Conservation (phyloP, 73 alveolate species). For the Symbiodinium natans region DNA sequence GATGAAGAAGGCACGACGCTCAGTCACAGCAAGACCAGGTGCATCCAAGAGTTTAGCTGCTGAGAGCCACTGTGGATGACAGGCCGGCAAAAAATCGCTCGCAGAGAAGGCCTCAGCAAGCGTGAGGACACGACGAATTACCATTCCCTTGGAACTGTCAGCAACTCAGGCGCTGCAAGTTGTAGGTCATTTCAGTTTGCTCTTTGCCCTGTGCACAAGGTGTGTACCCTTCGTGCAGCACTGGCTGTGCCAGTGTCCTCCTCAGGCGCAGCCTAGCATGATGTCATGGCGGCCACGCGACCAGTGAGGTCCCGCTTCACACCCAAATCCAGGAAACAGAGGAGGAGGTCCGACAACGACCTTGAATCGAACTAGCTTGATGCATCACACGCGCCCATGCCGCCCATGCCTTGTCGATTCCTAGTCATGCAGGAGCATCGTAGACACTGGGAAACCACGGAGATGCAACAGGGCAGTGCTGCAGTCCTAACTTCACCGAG, state of each 20-base stretch:
- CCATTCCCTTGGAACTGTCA: conserved; percentile 50
- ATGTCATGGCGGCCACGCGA: not conserved
- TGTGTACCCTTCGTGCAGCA: conserved; percentile 63
- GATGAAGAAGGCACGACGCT: conserved; percentile 50
- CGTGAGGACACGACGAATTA: conserved; percentile 72
- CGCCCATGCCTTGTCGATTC: not conserved
- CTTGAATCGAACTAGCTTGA: too few species aligned
- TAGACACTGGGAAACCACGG: conserved; percentile 51
- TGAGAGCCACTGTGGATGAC: not conserved
- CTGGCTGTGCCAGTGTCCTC: conserved; percentile 40
- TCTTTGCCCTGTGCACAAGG: conserved; percentile 7
- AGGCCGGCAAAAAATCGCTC: conserved; percentile 68
- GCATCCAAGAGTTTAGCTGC: not conserved
- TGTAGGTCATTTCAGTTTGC: too few species aligned
- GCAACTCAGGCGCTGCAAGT: not conserved
- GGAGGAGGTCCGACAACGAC: conserved; percentile 54
- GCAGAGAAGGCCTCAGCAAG: conserved; percentile 59
- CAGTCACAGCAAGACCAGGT: not conserved
- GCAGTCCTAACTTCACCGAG: not conserved
- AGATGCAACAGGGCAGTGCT: not conserved
- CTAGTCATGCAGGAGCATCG: conserved; percentile 27
- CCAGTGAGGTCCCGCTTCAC: conserved; percentile 29
- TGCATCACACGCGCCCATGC: conserved; percentile 12
- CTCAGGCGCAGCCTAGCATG: not conserved
- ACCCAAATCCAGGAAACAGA: conserved; percentile 17